Base-by-base conservation (phyloP, 805 yeast species). In the Nakazawaea wickerhamii region DNA sequence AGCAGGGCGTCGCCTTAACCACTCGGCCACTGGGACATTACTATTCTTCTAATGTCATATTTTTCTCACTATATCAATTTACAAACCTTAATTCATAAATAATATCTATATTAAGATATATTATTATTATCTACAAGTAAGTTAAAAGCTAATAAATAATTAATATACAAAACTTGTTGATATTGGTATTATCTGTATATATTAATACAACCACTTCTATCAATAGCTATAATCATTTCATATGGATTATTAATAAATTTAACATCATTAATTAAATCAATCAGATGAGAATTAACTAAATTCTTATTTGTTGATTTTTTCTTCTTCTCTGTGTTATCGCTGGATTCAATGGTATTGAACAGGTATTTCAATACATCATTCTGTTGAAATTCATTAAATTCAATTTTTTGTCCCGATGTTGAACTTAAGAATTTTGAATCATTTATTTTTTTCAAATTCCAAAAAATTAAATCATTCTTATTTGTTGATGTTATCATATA, bases 1-100 rank as follows among this genome's bases (percentile, higher is more conserved):
- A 75, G 81, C 81, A 75, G 81, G 81, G 81, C 74, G 75, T 75
- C 81, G 77, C 80, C 80, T 75, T 75, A 75, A 75, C 81, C 81
- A 75, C 81, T 75, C 80, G 80, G 81, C 77, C 81, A 75, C 80
- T 71, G 79, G 70, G 66, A 71, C 78, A 39, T 32, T 37, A 33
- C 17, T 13, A 11, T 13, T 15, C 11, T n/a, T 13, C 17, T 8
- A 10, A 4, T 21, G 2, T 1, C 6, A 8, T 1, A 28, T 13
- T 28, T 28, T 28, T n/a, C n/a, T n/a, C n/a, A n/a, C n/a, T n/a
- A n/a, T n/a, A n/a, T n/a, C n/a, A n/a, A n/a, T n/a, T n/a, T n/a
- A n/a, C n/a, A n/a, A n/a, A n/a, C n/a, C n/a, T n/a, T n/a, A n/a
- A n/a, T n/a, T n/a, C n/a, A n/a, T n/a, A n/a, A n/a, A n/a, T n/a